These are phyloP conservation scores for Echinochloa phyllopogon DNA, from an alignment of 176 grass and related monocot genomes.

Conservation along the genomic window DNA sequence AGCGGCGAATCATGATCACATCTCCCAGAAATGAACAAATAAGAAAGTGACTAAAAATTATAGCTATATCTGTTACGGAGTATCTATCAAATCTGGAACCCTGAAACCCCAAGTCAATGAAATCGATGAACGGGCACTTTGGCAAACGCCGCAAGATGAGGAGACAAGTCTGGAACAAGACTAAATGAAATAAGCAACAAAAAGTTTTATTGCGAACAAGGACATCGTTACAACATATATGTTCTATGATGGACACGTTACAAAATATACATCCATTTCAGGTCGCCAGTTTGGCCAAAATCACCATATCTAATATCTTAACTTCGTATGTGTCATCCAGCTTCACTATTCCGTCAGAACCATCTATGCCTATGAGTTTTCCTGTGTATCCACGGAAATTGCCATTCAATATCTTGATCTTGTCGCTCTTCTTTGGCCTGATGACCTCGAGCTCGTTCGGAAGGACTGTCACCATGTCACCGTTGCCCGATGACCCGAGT, in stretches of 20 bases:
- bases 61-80: too few species aligned
- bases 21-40: not conserved
- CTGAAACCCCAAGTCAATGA: not conserved
- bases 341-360: conserved; percentile 94
- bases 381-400: conserved; percentile 71
- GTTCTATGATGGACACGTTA: conserved; percentile 42
- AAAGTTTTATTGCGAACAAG: conserved; percentile 45
- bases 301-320: conserved; percentile 94
- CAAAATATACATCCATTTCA: conserved; percentile 60
- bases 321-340: conserved; percentile 93
- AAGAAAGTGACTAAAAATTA: not conserved
- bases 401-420: conserved; percentile 87
- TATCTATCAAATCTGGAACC: not conserved
- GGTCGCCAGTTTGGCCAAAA: conserved; percentile 81
- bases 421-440: conserved; percentile 87
- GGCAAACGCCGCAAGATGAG: not conserved
- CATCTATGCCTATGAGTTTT: conserved; percentile 92
- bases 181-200: conserved; percentile 1
- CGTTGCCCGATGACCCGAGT: conserved; percentile 64
- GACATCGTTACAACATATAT: conserved; percentile 41
- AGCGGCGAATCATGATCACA: not conserved
- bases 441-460: conserved; percentile 80
- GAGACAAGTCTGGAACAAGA: not conserved
- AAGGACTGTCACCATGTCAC: conserved; percentile 57
- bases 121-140: not conserved